Conservation (phyloP, 345 rosid species). For the Arabidopsis thaliana region DNA sequence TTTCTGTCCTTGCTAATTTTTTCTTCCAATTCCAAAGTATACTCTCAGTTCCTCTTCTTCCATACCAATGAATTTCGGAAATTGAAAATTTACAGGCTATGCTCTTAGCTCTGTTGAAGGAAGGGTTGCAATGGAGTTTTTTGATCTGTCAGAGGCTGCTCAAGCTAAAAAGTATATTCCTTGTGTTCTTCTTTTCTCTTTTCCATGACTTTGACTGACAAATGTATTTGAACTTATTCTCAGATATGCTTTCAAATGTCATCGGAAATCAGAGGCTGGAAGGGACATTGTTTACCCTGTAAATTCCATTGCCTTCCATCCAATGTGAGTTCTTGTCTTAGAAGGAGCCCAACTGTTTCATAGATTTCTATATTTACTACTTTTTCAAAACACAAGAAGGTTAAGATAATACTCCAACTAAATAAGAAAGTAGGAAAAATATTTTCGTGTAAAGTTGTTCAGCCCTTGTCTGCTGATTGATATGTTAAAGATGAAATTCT, state of each 20-base stretch:
- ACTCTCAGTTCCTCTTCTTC: background rate
- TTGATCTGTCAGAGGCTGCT: conserved; percentile 92
- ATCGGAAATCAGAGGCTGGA: conserved; percentile 97
- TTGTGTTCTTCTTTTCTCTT: conserved; percentile 4
- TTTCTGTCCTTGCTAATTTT: background rate
- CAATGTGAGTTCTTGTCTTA: conserved; percentile 73
- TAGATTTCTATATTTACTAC: conserved; percentile 12
- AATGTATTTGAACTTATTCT: conserved; percentile 27
- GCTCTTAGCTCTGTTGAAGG: conserved; percentile 99
- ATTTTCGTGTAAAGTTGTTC: background rate
- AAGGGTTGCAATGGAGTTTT: conserved; percentile 97
- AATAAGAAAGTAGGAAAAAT: background rate
- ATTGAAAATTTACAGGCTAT: conserved; percentile 70
- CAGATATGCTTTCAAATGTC: conserved; percentile 99
- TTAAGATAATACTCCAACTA: background rate
- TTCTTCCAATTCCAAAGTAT: background rate
- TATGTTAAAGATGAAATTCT: background rate
- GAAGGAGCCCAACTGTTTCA: conserved; percentile 3
- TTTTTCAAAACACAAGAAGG: background rate
- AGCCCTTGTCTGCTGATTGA: background rate
- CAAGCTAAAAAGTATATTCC: conserved; percentile 89
- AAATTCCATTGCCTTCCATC: conserved; percentile 96
- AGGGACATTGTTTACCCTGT: conserved; percentile 94
- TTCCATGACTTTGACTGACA: conserved; percentile 13
- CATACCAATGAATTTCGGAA: background rate